These are phyloP conservation scores for Croton laevigatus DNA, from an alignment of 441 rosid genomes.

Conservation along the genomic window DNA sequence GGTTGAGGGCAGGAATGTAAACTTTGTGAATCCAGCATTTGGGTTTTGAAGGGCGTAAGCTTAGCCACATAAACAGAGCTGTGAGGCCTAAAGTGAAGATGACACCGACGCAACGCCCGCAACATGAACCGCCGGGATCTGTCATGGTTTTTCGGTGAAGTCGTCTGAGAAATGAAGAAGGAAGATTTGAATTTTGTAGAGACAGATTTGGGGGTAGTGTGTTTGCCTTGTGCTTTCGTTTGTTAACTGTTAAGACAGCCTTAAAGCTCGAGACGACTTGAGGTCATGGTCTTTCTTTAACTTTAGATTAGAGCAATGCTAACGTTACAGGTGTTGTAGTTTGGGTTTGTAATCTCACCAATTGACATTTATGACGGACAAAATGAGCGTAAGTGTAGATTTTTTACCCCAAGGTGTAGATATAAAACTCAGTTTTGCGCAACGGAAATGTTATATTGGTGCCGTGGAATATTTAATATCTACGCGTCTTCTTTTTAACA, in stretches of 20 bases:
- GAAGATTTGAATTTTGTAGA: background rate
- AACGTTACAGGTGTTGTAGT: background rate
- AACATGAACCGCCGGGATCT: conserved; percentile 27
- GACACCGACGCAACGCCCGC: conserved; percentile 48
- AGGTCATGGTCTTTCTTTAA: too few species aligned
- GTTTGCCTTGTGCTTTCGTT: background rate
- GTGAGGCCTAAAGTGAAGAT: conserved; percentile 55
- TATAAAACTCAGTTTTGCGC: too few species aligned
- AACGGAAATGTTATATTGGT: too few species aligned
- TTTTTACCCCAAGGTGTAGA: too few species aligned
- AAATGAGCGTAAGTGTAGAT: too few species aligned
- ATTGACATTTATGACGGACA: too few species aligned
- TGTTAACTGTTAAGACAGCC: background rate
- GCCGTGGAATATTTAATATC: too few species aligned
- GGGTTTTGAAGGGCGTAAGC: conserved; percentile 50
- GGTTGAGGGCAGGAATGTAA: conserved; percentile 62
- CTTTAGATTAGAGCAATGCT: background rate
- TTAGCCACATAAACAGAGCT: conserved; percentile 66
- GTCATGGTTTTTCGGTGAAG: conserved; percentile 28
- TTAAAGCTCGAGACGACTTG: too few species aligned
- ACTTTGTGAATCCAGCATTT: conserved; percentile 40
- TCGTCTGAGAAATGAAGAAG: background rate
- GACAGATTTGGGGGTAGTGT: too few species aligned
- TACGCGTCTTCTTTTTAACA: too few species aligned
- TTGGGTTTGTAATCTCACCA: too few species aligned